Conservation (phyloP, 176 grass and related monocot species). For the Oryza meyeriana region DNA sequence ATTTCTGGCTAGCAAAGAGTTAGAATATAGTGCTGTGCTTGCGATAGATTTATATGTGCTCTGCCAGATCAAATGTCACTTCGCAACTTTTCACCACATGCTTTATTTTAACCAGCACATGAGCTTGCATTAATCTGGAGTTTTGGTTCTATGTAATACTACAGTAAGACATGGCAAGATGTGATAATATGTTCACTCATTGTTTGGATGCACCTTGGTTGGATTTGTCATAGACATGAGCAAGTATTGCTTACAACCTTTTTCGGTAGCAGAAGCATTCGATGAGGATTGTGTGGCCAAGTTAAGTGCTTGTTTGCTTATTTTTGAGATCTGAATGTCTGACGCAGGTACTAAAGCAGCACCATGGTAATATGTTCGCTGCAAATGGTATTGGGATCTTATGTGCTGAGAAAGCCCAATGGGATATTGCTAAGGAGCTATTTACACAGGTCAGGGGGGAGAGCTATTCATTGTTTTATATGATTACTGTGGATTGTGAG, state of each 20-base stretch:
- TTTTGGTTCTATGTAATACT: background rate
- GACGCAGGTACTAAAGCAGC: slow-evolving; percentile 71
- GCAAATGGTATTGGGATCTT: slow-evolving; percentile 94
- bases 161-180: slow-evolving; percentile 1
- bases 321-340: slow-evolving; percentile 13
- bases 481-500: slow-evolving; percentile 17
- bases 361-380: slow-evolving; percentile 84
- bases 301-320: slow-evolving; percentile 3
- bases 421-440: slow-evolving; percentile 92
- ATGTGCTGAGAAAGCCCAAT: slow-evolving; percentile 85
- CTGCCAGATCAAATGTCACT: too few relatives aligned
- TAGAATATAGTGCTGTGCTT: too few relatives aligned
- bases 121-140: background rate
- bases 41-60: too few relatives aligned
- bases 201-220: slow-evolving; percentile 6
- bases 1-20: background rate
- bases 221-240: background rate
- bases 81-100: background rate
- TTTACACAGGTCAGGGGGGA: slow-evolving; percentile 75
- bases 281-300: background rate
- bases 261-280: background rate
- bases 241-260: slow-evolving; percentile 7
- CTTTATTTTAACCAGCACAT: background rate
- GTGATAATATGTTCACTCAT: background rate
- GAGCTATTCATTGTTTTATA: background rate